phyloP scores from a whole-genome alignment of 2,329 filamentous ascomycete genomes.

The Ophiostoma novo-ulmi region DNA sequence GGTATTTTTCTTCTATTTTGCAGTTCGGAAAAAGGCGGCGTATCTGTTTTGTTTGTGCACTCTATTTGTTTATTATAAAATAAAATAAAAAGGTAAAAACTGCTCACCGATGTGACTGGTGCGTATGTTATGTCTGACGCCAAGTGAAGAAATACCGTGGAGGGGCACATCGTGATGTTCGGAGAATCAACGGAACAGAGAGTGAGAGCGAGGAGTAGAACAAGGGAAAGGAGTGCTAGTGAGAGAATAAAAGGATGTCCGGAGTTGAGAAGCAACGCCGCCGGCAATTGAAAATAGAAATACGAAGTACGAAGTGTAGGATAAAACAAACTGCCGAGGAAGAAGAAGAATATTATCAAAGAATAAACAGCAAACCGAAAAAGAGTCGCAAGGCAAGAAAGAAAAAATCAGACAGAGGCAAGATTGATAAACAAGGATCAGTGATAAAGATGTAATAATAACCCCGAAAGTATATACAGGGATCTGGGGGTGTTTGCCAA shows the following conservation, averaged over 20 bases:
- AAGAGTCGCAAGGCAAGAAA: not conserved
- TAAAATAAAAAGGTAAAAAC: not conserved
- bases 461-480: not conserved
- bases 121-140: not conserved
- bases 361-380: not conserved
- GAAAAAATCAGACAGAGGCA: not conserved
- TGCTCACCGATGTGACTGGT: not conserved
- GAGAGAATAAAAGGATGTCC: not conserved
- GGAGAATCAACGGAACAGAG: not conserved
- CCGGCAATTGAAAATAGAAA: constrained; percentile 11
- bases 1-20: not conserved
- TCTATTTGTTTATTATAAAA: constrained; percentile 1
- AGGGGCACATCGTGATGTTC: not conserved
- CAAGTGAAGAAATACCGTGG: not conserved
- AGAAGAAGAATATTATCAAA: not conserved
- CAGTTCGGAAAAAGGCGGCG: not conserved
- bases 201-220: not conserved
- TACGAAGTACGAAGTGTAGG: not conserved
- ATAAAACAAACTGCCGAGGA: constrained; percentile 6
- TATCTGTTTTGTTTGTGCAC: not conserved
- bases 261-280: not conserved
- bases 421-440: constrained; percentile 14
- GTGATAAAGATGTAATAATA: constrained; percentile 13
- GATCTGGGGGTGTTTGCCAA: not conserved
- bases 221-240: not conserved